Conservation (phyloP, 257 asterid genomes). For the Euphrasia confusa region DNA sequence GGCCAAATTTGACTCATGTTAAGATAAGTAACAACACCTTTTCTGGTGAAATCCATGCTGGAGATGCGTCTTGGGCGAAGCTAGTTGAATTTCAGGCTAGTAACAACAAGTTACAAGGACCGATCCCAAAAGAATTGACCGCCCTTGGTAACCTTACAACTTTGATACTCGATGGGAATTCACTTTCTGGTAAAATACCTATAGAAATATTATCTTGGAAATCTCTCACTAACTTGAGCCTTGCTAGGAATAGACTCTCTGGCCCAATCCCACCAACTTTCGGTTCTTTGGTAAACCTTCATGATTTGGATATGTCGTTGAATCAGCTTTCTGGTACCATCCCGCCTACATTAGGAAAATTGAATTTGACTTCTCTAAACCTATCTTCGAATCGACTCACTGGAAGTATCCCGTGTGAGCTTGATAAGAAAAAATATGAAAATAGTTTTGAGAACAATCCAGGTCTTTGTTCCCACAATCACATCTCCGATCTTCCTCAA, state of each 20-base stretch:
- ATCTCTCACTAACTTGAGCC: constrained; percentile 46
- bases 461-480: constrained; percentile 42
- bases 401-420: constrained; percentile 55
- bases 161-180: constrained; percentile 63
- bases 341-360: constrained; percentile 46
- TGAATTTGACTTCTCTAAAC: constrained; percentile 37
- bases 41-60: no score
- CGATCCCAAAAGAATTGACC: constrained; percentile 51
- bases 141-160: constrained; percentile 42
- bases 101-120: constrained; percentile 57
- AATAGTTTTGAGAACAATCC: constrained; percentile 65
- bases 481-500: constrained; percentile 29
- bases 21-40: no score
- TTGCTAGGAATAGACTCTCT: constrained; percentile 54
- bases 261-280: constrained; percentile 67
- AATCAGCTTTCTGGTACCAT: constrained; percentile 55
- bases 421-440: constrained; percentile 49
- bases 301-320: constrained; percentile 57
- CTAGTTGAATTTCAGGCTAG: not conserved
- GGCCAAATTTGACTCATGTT: constrained; percentile 9
- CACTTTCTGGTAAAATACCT: constrained; percentile 62
- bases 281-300: constrained; percentile 41
- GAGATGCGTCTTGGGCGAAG: no score
- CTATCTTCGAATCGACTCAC: constrained; percentile 64
- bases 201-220: constrained; percentile 23